Base-by-base conservation (phyloP, 2,329 filamentous ascomycete genomes). In the Penicillium sp. region DNA sequence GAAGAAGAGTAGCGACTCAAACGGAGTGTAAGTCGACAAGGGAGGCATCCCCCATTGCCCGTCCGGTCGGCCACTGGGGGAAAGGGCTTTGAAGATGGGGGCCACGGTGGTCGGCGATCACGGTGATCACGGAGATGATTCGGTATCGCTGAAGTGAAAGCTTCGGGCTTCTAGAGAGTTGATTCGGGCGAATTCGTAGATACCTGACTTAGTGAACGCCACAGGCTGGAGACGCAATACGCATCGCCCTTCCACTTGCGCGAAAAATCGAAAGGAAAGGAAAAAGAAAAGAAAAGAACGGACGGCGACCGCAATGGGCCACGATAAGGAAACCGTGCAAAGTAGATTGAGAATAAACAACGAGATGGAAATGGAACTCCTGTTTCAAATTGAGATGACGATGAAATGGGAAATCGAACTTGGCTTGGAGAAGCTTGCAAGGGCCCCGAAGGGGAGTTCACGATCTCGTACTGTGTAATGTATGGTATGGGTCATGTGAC, bases 1-100 rank as follows among this genome's bases (percentile, higher is more conserved):
- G 74, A 93, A 92, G 64, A 95, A 80, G 59, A 93, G 81, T 54
- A 95, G 80, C 65, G 86, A 87, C 79, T 95, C 90, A 76, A 95
- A 87, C 61, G 86, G 82, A 66, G 89, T 92, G 73, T 93, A 91
- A 64, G 79, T 77, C 66, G 82, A 78, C 71, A 77, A 66, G 69
- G 76, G 75, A 74, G 76, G 78, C 80, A 82, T 83, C 69, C 75
- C 77, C 70, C 70, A 72, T 72, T 68, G 66, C 66, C 67, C 61
- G 64, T 63, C 61, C 54, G 57, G 56, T 61, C 63, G 68, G 68
- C 68, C 63, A 64, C 65, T 64, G 62, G 67, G 64, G 60, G 64
- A 54, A 46, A 58, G 55, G 43, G 55, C 46, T 56, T 62, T 64
- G 41, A 61, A 61, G 58, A 68, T 69, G 45, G 65, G 67, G 65